Base-by-base conservation (phyloP, 2,329 filamentous ascomycete species). In the Fusarium torulosum region DNA sequence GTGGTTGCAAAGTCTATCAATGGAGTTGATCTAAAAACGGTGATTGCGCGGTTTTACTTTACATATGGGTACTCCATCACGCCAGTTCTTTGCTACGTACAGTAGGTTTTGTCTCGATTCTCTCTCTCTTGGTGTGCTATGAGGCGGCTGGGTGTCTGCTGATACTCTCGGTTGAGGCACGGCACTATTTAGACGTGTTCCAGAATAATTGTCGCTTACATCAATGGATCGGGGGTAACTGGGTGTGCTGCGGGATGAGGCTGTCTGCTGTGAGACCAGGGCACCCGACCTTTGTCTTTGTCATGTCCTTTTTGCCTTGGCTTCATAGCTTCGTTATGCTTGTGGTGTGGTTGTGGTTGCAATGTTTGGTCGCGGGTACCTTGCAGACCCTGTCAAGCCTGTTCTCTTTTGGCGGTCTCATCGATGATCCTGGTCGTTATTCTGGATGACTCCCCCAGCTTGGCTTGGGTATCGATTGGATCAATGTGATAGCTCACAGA, bases 281-380 rank as follows among this genome's bases (percentile, higher is more conserved):
- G 31, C 21, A 31, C 38, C 49, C 38, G 33, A 41, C 42, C 44
- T 44, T 44, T 44, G 37, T 37, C 46, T 38, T 31, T 44, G 25
- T 25, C 25, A 9, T 43, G 38, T 55, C 21, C 31, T 41, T n/a
- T 19, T 38, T 53, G 47, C 35, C 44, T 27, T 31, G 41, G 23
- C 19, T 58, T 29, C 27, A 10, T 4, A 29, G 27, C 27, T 27
- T 27, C 25, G 25, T 27, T 27, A 27, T 27, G 25, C 25, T 27
- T 27, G 27, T 29, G 27, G 52, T 44, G 53, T 60, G 53, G 27
- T 29, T 42, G 37, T 38, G 45, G 19, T 52, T 47, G 29, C 33
- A 44, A 25, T 59, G 49, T 67, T 65, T 47, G 62, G 59, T 53
- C 61, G 70, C 70, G 70, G 70, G 70, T 72, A 72, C 70, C 70